Percentiles rank a stretch among this genome's conserved stretches.
Evolutionary conservation across 2,329 filamentous ascomycete genomes (phyloP).

Genomic region (Coniochaeta sp.): DNA sequence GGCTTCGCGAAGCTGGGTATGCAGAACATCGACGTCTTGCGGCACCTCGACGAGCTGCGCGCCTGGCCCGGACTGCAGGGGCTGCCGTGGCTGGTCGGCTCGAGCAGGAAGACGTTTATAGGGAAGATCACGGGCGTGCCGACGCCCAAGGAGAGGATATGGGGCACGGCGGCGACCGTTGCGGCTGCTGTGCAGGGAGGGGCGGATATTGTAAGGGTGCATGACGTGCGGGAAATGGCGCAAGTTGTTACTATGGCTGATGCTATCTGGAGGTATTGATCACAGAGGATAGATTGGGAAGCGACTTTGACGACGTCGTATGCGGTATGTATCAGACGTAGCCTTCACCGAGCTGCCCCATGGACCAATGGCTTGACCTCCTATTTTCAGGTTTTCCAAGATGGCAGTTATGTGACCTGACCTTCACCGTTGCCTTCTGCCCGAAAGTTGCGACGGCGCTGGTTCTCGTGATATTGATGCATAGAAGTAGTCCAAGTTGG

Average conservation of each 20-base stretch:
- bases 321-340: background rate
- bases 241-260: slow-evolving; percentile 82
- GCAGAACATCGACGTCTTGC: slow-evolving; percentile 77
- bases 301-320: background rate
- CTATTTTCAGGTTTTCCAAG: too few relatives aligned
- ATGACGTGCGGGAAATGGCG: slow-evolving; percentile 82
- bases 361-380: too few relatives aligned
- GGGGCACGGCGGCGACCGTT: slow-evolving; percentile 85
- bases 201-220: slow-evolving; percentile 85
- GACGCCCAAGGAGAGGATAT: slow-evolving; percentile 62
- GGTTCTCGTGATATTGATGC: too few relatives aligned
- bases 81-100: slow-evolving; percentile 83
- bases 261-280: slow-evolving; percentile 67
- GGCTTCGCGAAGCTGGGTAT: slow-evolving; percentile 82
- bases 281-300: background rate
- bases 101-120: slow-evolving; percentile 85
- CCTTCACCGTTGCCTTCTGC: too few relatives aligned
- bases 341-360: background rate
- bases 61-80: slow-evolving; percentile 57
- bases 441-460: too few relatives aligned
- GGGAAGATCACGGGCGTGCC: slow-evolving; percentile 72
- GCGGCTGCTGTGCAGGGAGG: slow-evolving; percentile 79
- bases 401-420: too few relatives aligned
- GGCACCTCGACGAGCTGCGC: slow-evolving; percentile 57
- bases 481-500: too few relatives aligned